These are phyloP conservation scores for Trapa bicornis DNA, from an alignment of 345 rosid genomes.

Conservation along the genomic window DNA sequence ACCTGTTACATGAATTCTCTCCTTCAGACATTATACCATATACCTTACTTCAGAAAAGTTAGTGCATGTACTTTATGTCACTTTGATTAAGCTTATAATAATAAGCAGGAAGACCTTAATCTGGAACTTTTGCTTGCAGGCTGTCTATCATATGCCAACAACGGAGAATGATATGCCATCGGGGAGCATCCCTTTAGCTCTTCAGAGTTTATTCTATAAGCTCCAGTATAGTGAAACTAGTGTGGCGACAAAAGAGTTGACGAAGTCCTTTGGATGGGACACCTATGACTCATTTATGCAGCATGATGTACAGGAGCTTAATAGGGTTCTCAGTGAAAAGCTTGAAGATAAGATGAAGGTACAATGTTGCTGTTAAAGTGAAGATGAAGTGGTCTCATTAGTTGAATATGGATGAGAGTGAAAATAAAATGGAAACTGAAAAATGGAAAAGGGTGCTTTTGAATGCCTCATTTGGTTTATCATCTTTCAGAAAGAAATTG, in stretches of 20 bases:
- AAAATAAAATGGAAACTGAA: not conserved
- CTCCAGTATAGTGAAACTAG: slow-evolving; percentile 50
- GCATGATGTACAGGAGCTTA: slow-evolving; percentile 57
- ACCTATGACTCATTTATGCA: slow-evolving; percentile 54
- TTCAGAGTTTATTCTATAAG: slow-evolving; percentile 52
- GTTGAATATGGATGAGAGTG: not conserved
- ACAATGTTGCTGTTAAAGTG: not conserved
- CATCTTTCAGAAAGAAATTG: not conserved
- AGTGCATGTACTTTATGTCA: slow-evolving; percentile 3
- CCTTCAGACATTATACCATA: slow-evolving; percentile 36
- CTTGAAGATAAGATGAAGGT: slow-evolving; percentile 61
- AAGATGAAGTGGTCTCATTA: not conserved
- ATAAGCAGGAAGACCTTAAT: slow-evolving; percentile 2
- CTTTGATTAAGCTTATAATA: not conserved
- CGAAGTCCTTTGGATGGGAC: slow-evolving; percentile 59
- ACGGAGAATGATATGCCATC: slow-evolving; percentile 55
- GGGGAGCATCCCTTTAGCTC: slow-evolving; percentile 52
- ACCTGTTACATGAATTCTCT: slow-evolving; percentile 24
- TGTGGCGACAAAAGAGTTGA: slow-evolving; percentile 49
- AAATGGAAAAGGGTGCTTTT: not conserved
- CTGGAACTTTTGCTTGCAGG: slow-evolving; percentile 20
- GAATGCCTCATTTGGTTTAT: not conserved
- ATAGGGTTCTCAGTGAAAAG: slow-evolving; percentile 47
- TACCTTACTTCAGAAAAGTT: slow-evolving; percentile 52
- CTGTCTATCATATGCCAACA: slow-evolving; percentile 58